These are phyloP conservation scores for Falciphora oryzae DNA, from an alignment of 2,329 filamentous ascomycete species.

Conservation along the genomic window DNA sequence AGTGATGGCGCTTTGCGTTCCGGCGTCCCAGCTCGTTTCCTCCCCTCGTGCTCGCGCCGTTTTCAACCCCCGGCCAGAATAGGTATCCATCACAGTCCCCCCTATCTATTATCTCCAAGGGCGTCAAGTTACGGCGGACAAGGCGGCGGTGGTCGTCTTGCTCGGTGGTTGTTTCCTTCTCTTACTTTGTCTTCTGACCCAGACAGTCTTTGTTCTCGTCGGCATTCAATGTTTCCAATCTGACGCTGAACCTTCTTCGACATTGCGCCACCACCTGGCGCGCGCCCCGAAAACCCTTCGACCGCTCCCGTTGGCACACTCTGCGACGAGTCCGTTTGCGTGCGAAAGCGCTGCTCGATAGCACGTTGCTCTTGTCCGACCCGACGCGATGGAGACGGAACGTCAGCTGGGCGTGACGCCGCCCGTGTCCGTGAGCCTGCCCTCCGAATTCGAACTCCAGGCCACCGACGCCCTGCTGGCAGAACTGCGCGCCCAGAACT, in stretches of 20 bases:
- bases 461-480: conserved; percentile 74
- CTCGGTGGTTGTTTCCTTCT: not conserved
- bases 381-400: conserved; percentile 20
- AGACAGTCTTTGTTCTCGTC: not conserved
- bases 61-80: not conserved
- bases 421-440: conserved; percentile 71
- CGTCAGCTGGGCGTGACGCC: conserved; percentile 63
- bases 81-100: not conserved
- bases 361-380: not conserved
- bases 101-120: not conserved
- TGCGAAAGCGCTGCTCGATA: not conserved
- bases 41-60: not conserved
- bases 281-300: not conserved
- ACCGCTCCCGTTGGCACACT: not conserved
- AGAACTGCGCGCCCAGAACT: conserved; percentile 83
- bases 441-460: conserved; percentile 69
- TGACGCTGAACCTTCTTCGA: not conserved
- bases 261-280: not conserved
- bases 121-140: not conserved
- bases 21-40: not conserved
- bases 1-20: not conserved
- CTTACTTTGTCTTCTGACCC: not conserved
- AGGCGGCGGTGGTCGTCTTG: not conserved
- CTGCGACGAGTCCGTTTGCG: not conserved
- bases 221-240: not conserved